Percentiles rank a stretch among this genome's conserved stretches.
Evolutionary conservation across 2,329 filamentous ascomycete species (phyloP).

Genomic region (Phyllosticta ampelicida): DNA sequence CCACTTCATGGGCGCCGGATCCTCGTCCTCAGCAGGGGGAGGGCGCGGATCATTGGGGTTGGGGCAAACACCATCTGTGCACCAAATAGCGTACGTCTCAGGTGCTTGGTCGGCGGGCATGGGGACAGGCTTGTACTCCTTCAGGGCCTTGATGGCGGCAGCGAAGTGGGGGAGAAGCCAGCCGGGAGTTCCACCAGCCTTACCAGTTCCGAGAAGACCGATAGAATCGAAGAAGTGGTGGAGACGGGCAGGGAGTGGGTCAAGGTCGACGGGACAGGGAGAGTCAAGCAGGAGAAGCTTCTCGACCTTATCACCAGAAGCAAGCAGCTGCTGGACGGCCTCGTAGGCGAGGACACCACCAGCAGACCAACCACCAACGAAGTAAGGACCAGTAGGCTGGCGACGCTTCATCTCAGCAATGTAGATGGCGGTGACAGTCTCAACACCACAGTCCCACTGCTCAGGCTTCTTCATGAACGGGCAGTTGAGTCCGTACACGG

Average conservation of each 20-base stretch:
- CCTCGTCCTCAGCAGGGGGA: conserved; percentile 48
- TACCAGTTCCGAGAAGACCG: conserved; percentile 56
- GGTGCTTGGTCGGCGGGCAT: conserved; percentile 50
- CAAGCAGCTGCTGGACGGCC: conserved; percentile 38
- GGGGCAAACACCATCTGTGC: conserved; percentile 62
- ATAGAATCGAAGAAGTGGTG: conserved; percentile 64
- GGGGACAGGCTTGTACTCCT: conserved; percentile 56
- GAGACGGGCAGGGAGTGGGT: conserved; percentile 43
- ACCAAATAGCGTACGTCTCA: conserved; percentile 57
- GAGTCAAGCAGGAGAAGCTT: conserved; percentile 43
- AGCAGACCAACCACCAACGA: conserved; percentile 45
- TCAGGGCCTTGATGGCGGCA: conserved; percentile 55
- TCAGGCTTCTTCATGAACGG: conserved; percentile 61
- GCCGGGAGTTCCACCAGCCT: conserved; percentile 50
- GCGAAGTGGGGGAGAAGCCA: conserved; percentile 68
- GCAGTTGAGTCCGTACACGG: conserved; percentile 50
- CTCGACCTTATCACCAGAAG: conserved; percentile 38
- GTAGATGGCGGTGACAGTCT: conserved; percentile 54
- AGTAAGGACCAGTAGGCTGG: conserved; percentile 52
- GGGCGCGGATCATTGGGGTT: conserved; percentile 54
- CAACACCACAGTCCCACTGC: conserved; percentile 54
- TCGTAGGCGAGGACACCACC: conserved; percentile 46
- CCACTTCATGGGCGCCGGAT: conserved; percentile 49
- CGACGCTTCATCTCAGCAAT: conserved; percentile 60
- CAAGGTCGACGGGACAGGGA: conserved; percentile 42